Evolutionary conservation across 352 stramenopile species (phyloP).

Genomic region (Globisporangium recalcitrans): DNA sequence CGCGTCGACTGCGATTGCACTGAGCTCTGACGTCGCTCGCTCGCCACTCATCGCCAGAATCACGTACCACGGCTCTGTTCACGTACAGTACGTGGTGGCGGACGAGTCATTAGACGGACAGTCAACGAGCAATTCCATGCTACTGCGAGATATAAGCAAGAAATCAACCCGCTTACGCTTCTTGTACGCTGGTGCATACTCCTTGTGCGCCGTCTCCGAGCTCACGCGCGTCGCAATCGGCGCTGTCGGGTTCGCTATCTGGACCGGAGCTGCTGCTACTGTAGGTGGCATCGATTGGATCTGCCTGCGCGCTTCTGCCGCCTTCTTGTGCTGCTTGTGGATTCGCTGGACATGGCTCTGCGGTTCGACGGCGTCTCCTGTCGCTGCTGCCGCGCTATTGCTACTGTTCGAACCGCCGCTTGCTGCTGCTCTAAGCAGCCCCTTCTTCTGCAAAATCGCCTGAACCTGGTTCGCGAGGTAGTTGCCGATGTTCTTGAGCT

Average conservation of each 20-base stretch:
- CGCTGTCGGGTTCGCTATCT: background rate
- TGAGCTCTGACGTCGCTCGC: conserved; percentile 27
- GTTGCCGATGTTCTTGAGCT: conserved; percentile 72
- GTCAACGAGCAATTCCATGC: conserved; percentile 1
- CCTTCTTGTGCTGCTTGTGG: background rate
- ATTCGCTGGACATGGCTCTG: background rate
- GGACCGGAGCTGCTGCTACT: background rate
- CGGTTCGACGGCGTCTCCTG: background rate
- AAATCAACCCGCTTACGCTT: conserved; percentile 41
- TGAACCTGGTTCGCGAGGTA: conserved; percentile 86
- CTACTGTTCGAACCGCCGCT: background rate
- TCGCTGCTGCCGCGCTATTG: background rate
- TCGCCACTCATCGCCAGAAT: conserved; percentile 43
- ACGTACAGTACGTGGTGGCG: too few species aligned
- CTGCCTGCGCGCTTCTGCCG: background rate
- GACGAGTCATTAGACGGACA: background rate
- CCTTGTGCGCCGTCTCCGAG: conserved; percentile 11
- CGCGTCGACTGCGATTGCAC: conserved; percentile 30
- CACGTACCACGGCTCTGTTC: conserved; percentile 74
- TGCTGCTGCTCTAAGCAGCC: background rate
- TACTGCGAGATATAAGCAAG: background rate
- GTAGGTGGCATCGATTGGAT: background rate
- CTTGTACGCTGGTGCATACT: conserved; percentile 47
- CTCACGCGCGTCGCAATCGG: background rate
- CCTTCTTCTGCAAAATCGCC: conserved; percentile 52